Evolutionary conservation across 257 asterid genomes (phyloP), one percentile per base, ranked within the genome.

Genomic region (Plantago ovata): DNA sequence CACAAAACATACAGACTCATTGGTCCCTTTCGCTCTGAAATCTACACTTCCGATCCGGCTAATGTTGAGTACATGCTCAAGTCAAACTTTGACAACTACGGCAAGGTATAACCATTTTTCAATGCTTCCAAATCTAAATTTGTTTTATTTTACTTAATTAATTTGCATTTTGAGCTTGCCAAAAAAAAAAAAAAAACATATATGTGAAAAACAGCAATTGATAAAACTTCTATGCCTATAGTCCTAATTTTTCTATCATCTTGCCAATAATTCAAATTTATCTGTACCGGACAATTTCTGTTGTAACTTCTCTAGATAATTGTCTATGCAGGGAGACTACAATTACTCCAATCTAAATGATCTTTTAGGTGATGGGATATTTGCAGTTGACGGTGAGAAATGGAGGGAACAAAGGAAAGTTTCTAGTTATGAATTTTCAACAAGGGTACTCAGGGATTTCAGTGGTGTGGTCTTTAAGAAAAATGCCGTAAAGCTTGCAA

Each of bases 371-470:
- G 94, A 84, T 23, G 94, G 94, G 28, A 84, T 87, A 66, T 87
- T 87, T 69, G 23, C 89, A 0, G 94, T 87, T 49, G 96, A 87
- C 66, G 96, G 93, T 9, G 93, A 84, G 9, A 79, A 77, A 69
- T 87, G 96, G 96, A 64, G 78, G 14, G 72, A 82, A 60, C 94
- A 87, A 77, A 72, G 94, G 65, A 87, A 84, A 62, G 60, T 85
- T 24, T 66, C 95, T 9, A 84, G 96, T 76, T 49, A 71, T 20
- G 96, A 87, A 56, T 87, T 87, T 75, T 87, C 89, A 6, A 77
- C 96, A 0, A 71, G 82, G 71, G 86, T 76, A 14, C 69, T 80
- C 20, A 80, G 95, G 66, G 87, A 87, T 65, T 78, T 75, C 44
- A 87, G 95, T 67, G 73, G 81, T 36, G 76, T 72, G 9, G 80